Evolutionary conservation across 1,284 basidiomycete species (phyloP).

Genomic region (Agroathelia rolfsii): DNA sequence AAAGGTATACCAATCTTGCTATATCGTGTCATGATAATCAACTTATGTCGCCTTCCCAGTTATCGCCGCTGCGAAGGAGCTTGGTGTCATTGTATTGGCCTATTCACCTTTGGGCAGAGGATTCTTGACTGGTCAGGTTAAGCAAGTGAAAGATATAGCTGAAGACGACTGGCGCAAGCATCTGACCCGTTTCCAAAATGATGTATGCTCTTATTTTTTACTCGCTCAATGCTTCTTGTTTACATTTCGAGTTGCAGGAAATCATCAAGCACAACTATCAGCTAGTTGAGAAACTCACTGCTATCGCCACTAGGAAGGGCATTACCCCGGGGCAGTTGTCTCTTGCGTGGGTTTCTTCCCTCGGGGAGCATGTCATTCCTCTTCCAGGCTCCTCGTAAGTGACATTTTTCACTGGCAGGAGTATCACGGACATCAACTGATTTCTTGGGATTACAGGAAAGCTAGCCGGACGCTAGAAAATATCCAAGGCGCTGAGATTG

Average conservation of each 20-base stretch:
- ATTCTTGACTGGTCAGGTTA: slow-evolving; percentile 43
- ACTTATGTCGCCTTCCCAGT: slow-evolving; percentile 24
- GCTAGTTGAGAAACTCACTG: slow-evolving; percentile 33
- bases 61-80: slow-evolving; percentile 29
- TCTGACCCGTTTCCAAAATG: slow-evolving; percentile 19
- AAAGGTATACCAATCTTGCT: slow-evolving; percentile 18
- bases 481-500: slow-evolving; percentile 17
- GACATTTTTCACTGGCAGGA: slow-evolving; percentile 5
- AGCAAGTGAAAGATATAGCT: slow-evolving; percentile 36
- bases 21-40: not conserved
- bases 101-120: slow-evolving; percentile 56
- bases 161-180: slow-evolving; percentile 18
- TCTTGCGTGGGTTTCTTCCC: slow-evolving; percentile 30
- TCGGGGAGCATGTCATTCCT: slow-evolving; percentile 19
- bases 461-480: slow-evolving; percentile 23
- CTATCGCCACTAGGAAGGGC: slow-evolving; percentile 18
- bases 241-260: slow-evolving; percentile 7
- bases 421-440: slow-evolving; percentile 5
- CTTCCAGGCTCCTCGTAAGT: slow-evolving; percentile 25
- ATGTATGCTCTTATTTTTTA: slow-evolving; percentile 12
- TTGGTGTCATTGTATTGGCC: slow-evolving; percentile 39
- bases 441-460: slow-evolving; percentile 21
- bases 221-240: slow-evolving; percentile 6
- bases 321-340: slow-evolving; percentile 26
- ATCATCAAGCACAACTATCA: slow-evolving; percentile 43